Base-by-base conservation (phyloP, 1,139 yeast genomes). In the Taphrina betulina region DNA sequence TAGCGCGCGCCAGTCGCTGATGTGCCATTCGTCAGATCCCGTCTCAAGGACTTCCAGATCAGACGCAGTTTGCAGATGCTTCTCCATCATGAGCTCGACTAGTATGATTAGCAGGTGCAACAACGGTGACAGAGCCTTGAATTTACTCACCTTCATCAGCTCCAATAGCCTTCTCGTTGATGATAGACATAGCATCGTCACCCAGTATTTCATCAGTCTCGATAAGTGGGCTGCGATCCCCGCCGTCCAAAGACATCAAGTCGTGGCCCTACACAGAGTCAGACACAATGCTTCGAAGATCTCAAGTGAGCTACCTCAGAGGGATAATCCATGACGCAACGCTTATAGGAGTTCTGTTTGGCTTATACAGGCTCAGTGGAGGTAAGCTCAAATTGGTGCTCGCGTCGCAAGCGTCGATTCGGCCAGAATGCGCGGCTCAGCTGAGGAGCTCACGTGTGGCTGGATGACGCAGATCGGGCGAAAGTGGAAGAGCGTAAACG, bases 1-100 rank as follows among this genome's bases (percentile, higher is more conserved):
- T 42, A 86, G 71, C 1, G 70, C 67, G 45, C 72, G 67, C 84
- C 95, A 85, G 64, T 83, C 80, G 10, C 74, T 72, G 57, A 92
- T 83, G 57, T 78, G 77, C 96, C 97, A 92, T 4, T 45, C 53
- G 34, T 38, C 53, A 28, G 42, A 33, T 10, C 58, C 54, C n/a
- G 56, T 61, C 50, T 45, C 52, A 23, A 38, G 53, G 17, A 53
- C 36, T 38, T 61, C 63, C 16, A 61, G 60, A 50, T 61, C 63
- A 16, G 66, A 69, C 37, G 63, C 44, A 4, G 64, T 65, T 3
- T 67, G 67, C 38, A 68, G 62, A 12, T 65, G 58, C 50, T 63
- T 64, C 5, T 61, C 60, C 55, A 62, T 63, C 68, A 69, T 67
- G 14, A 65, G 60, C 28, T 63, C 67, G 31, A 56, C 69, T 64